A percentile compares a stretch with the other conserved stretches of the same genome.
Conservation (phyloP, 2,329 filamentous ascomycete species). For the Fusarium verticillioides region DNA sequence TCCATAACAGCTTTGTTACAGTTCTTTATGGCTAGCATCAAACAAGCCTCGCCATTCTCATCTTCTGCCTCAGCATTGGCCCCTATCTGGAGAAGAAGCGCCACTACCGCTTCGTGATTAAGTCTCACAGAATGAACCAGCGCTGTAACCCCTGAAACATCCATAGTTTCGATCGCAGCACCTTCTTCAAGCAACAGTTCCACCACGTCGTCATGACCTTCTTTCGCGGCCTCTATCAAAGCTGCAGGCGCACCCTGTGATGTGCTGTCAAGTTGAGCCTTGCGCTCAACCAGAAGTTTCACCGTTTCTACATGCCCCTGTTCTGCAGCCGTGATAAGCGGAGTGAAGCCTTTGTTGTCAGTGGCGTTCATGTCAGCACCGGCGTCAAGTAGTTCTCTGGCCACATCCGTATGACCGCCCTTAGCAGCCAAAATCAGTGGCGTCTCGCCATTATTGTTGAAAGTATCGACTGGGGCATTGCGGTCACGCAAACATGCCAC, state of each 20-base stretch:
- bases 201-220: neutral
- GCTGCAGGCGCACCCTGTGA: neutral
- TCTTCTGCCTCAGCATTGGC: neutral
- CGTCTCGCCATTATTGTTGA: too few relatives aligned
- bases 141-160: neutral
- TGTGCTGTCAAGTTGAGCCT: neutral
- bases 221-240: neutral
- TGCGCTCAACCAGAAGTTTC: neutral
- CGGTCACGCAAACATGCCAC: too few relatives aligned
- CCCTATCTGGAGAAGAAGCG: neutral
- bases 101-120: neutral
- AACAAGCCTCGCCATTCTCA: fast-evolving
- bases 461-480: too few relatives aligned
- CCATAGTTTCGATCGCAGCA: neutral
- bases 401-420: fast-evolving
- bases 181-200: neutral
- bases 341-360: neutral
- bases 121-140: neutral
- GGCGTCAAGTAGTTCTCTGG: neutral
- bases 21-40: neutral
- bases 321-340: fast-evolving
- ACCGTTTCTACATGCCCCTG: fast-evolving
- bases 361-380: neutral
- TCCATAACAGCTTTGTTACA: fast-evolving
- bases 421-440: neutral